Evolutionary conservation across 176 grass and related monocot genomes (phyloP).

Genomic region (Phoenix roebelenii): DNA sequence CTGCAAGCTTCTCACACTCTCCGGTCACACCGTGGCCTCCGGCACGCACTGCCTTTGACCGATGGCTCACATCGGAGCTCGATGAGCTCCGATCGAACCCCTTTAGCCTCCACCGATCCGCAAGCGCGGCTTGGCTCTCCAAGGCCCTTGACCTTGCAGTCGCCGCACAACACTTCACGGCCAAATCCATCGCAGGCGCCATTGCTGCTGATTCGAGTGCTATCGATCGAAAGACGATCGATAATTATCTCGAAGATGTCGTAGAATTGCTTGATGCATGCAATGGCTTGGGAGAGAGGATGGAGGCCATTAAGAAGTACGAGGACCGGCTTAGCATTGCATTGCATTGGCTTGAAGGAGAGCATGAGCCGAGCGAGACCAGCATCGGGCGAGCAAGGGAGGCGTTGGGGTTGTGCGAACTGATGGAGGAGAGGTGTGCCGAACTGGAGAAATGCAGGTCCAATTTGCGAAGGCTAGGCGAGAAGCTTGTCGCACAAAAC

Average conservation of each 20-base stretch:
- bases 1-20: slow-evolving; percentile 31
- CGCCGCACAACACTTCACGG: slow-evolving; percentile 33
- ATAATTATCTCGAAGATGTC: slow-evolving; percentile 48
- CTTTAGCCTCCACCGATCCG: slow-evolving; percentile 20
- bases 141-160: slow-evolving; percentile 36
- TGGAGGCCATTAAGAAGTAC: slow-evolving; percentile 42
- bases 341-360: slow-evolving; percentile 46
- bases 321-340: slow-evolving; percentile 24
- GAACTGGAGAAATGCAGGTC: slow-evolving; percentile 71
- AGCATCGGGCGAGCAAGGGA: slow-evolving; percentile 11
- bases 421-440: slow-evolving; percentile 43
- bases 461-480: slow-evolving; percentile 55
- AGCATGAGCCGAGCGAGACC: not conserved
- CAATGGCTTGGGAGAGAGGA: slow-evolving; percentile 26
- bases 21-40: slow-evolving; percentile 66
- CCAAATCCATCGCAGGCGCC: not conserved
- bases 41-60: slow-evolving; percentile 57
- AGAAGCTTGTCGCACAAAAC: slow-evolving; percentile 26
- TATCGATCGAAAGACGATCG: slow-evolving; percentile 28
- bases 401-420: slow-evolving; percentile 49
- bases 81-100: slow-evolving; percentile 47
- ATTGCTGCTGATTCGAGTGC: no score
- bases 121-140: slow-evolving; percentile 46
- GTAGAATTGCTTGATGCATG: slow-evolving; percentile 76
- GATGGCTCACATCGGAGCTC: slow-evolving; percentile 68